Evolutionary conservation across 169 alveolate species (phyloP).

Genomic region (Plasmodium billcollinsi): DNA sequence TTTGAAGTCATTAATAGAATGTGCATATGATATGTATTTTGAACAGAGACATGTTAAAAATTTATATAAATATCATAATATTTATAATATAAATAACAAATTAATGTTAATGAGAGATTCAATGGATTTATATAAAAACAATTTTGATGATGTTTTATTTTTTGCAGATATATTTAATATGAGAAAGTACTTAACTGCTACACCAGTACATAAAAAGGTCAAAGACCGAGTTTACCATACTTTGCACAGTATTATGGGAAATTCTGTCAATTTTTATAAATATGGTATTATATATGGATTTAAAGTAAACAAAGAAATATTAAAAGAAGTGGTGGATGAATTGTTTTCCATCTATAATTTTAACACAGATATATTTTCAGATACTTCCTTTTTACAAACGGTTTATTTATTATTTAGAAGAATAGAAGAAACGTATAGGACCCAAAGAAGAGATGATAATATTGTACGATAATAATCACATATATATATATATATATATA

Average conservation of each 20-base stretch:
- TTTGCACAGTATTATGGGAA: constrained; percentile 12
- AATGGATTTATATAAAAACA: constrained; percentile 23
- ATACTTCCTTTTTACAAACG: constrained; percentile 40
- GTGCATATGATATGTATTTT: constrained; percentile 26
- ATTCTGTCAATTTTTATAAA: constrained; percentile 24
- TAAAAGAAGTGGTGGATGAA: constrained; percentile 19
- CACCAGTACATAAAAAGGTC: background rate
- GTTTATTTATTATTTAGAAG: constrained; percentile 35
- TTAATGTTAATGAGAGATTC: constrained; percentile 59
- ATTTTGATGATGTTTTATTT: constrained; percentile 36
- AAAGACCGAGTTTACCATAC: constrained; percentile 11
- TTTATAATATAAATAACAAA: constrained; percentile 30
- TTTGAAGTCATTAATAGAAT: background rate
- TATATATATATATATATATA: background rate
- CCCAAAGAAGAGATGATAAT: constrained; percentile 32
- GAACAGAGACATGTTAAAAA: constrained; percentile 39
- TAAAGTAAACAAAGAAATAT: constrained; percentile 17
- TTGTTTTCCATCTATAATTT: constrained; percentile 11
- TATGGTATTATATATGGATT: constrained; percentile 46
- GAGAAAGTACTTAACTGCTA: background rate
- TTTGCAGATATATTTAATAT: constrained; percentile 57
- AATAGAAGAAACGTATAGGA: constrained; percentile 16
- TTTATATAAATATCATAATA: constrained; percentile 16
- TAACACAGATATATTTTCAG: constrained; percentile 21
- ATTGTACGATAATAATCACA: background rate